Percentiles rank a stretch among this genome's conserved stretches.
These are phyloP conservation scores for Mangifera indica DNA, from an alignment of 345 rosid species.

Conservation along the genomic window DNA sequence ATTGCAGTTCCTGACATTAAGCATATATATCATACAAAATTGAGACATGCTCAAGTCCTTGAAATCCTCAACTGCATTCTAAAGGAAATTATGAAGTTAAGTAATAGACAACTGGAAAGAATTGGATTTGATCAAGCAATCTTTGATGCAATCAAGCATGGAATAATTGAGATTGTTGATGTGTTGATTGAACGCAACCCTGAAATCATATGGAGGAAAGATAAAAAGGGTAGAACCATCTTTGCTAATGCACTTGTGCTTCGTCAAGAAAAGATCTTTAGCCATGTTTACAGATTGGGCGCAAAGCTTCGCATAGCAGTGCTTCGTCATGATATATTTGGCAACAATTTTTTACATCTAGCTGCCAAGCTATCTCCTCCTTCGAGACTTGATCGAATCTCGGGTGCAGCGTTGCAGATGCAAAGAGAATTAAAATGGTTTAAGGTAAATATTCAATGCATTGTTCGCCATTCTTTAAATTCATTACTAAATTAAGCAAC, in stretches of 20 bases:
- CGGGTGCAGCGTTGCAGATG: slow-evolving; percentile 34
- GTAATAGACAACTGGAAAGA: background rate
- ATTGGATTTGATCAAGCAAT: slow-evolving; percentile 21
- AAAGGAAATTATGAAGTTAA: slow-evolving; percentile 5
- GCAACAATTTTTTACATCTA: slow-evolving; percentile 23
- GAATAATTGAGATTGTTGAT: slow-evolving; percentile 16
- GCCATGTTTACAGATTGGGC: slow-evolving; percentile 13
- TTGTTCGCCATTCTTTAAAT: no score
- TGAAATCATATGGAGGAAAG: slow-evolving; percentile 22
- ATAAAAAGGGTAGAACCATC: slow-evolving; percentile 14
- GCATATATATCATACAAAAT: slow-evolving; percentile 13
- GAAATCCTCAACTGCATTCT: slow-evolving; percentile 9
- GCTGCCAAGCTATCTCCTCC: slow-evolving; percentile 27
- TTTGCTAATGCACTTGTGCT: slow-evolving; percentile 19
- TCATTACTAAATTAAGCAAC: background rate
- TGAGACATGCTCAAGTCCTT: slow-evolving; percentile 17
- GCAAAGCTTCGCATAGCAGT: background rate
- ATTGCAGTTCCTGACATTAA: background rate
- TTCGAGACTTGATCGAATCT: slow-evolving; percentile 15
- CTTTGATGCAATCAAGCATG: slow-evolving; percentile 22
- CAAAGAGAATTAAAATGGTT: slow-evolving; percentile 39
- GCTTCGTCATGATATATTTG: background rate
- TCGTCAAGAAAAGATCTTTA: slow-evolving; percentile 22
- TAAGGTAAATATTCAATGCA: slow-evolving; percentile 15
- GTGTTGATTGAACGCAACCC: slow-evolving; percentile 17